Conservation (phyloP, 768 basidiomycete species). For the Erythrobasidium yunnanense region DNA sequence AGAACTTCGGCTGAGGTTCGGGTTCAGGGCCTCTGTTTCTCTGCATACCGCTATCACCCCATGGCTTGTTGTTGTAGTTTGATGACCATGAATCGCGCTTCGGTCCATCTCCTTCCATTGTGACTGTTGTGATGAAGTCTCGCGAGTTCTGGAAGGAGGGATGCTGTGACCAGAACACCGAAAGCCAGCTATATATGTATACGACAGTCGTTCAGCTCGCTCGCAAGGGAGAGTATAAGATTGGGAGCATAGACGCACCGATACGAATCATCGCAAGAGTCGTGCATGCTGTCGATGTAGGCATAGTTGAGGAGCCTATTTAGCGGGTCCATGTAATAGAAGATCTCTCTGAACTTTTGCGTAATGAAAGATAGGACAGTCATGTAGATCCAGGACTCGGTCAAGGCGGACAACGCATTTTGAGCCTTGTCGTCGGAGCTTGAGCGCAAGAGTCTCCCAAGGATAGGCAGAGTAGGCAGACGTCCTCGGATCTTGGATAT, state of each 20-base stretch:
- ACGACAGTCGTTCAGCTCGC: background rate
- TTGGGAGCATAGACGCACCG: too few species aligned
- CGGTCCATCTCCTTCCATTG: background rate
- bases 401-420: background rate
- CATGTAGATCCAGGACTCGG: background rate
- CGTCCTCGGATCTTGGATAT: background rate
- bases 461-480: background rate
- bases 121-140: background rate
- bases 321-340: background rate
- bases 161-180: background rate
- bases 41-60: background rate
- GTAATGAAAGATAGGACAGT: constrained; percentile 2
- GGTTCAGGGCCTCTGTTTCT: background rate
- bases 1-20: background rate
- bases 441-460: background rate
- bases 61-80: background rate
- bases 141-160: background rate
- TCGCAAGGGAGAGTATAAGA: too few species aligned
- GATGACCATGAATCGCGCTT: background rate
- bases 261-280: background rate
- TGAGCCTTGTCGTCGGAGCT: background rate
- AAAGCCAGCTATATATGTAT: background rate
- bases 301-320: background rate
- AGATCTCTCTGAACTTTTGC: background rate
- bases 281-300: constrained; percentile 7